Percentiles rank a stretch among this genome's conserved stretches.
These are phyloP conservation scores for Kodamaea kaohsiungensis DNA, from an alignment of 805 yeast species.

Conservation along the genomic window DNA sequence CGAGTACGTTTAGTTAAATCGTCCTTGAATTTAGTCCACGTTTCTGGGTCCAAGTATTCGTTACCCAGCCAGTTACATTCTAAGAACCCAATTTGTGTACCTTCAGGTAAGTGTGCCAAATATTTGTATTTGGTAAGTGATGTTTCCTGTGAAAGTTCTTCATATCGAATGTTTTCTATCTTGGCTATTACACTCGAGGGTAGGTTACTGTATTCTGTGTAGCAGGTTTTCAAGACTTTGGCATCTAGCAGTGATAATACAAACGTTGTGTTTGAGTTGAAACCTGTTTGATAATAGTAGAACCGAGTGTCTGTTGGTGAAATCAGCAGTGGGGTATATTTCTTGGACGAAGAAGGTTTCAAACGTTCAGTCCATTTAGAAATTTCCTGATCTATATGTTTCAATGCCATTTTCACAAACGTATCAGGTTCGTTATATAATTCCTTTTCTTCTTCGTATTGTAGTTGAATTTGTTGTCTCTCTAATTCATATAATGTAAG, in stretches of 20 bases:
- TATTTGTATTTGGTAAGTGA: slow-evolving; percentile 65
- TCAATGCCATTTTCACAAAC: slow-evolving; percentile 55
- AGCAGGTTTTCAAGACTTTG: slow-evolving; percentile 64
- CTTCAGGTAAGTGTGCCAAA: slow-evolving; percentile 78
- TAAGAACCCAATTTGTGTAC: slow-evolving; percentile 78
- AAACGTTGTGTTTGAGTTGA: slow-evolving; percentile 60
- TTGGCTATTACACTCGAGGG: slow-evolving; percentile 65
- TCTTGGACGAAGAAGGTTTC: neutral
- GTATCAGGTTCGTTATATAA: slow-evolving; percentile 61
- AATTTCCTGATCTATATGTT: slow-evolving; percentile 51
- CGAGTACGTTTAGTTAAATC: slow-evolving; percentile 62
- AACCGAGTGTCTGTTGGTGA: slow-evolving; percentile 24
- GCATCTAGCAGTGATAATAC: slow-evolving; percentile 80
- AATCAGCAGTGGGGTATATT: neutral
- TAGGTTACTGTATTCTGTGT: slow-evolving; percentile 56
- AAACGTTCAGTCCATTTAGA: slow-evolving; percentile 37
- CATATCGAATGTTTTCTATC: slow-evolving; percentile 71
- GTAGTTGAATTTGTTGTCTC: slow-evolving; percentile 49
- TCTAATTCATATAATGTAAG: slow-evolving; percentile 60
- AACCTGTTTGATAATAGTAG: slow-evolving; percentile 78
- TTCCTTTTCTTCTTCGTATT: slow-evolving; percentile 56
- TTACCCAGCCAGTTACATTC: slow-evolving; percentile 77
- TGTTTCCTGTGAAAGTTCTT: slow-evolving; percentile 61
- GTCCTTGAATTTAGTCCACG: slow-evolving; percentile 47
- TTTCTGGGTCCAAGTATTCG: slow-evolving; percentile 31